A percentile compares a stretch with the other conserved stretches of the same genome.
Conservation (phyloP, 2,329 filamentous ascomycete species). For the Sporothrix humicola region DNA sequence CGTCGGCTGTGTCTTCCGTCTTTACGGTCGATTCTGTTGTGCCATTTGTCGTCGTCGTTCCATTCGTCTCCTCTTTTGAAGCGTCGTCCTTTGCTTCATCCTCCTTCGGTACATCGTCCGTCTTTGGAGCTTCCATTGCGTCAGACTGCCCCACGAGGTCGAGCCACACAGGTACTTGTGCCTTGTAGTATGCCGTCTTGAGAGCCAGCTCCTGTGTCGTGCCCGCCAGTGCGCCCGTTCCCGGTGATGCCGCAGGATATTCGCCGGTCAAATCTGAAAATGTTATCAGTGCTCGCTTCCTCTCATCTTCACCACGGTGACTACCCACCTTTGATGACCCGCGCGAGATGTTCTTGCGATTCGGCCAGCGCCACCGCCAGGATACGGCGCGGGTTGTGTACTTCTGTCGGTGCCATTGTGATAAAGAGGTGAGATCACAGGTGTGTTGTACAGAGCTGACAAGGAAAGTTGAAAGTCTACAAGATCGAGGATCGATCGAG, state of each 20-base stretch:
- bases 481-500: neutral
- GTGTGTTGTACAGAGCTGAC: neutral
- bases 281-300: neutral
- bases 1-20: neutral
- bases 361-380: constrained; percentile 61
- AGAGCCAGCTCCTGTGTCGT: constrained; percentile 62
- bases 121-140: neutral
- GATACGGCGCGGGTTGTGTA: constrained; percentile 59
- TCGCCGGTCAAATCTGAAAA: constrained; percentile 57
- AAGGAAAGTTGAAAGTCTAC: neutral
- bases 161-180: constrained; percentile 69
- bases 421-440: too few species aligned
- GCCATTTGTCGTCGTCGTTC: constrained; percentile 31
- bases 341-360: constrained; percentile 54
- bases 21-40: neutral
- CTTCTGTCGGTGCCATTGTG: constrained; percentile 8
- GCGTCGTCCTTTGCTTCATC: neutral
- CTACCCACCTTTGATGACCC: constrained; percentile 53
- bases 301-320: neutral
- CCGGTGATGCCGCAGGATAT: constrained; percentile 36
- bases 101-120: neutral
- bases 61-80: neutral
- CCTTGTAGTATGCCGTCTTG: constrained; percentile 65
- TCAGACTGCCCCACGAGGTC: constrained; percentile 50
- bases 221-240: constrained; percentile 56